Evolutionary conservation across 2,329 filamentous ascomycete species (phyloP).

Genomic region (Aureobasidium lini): DNA sequence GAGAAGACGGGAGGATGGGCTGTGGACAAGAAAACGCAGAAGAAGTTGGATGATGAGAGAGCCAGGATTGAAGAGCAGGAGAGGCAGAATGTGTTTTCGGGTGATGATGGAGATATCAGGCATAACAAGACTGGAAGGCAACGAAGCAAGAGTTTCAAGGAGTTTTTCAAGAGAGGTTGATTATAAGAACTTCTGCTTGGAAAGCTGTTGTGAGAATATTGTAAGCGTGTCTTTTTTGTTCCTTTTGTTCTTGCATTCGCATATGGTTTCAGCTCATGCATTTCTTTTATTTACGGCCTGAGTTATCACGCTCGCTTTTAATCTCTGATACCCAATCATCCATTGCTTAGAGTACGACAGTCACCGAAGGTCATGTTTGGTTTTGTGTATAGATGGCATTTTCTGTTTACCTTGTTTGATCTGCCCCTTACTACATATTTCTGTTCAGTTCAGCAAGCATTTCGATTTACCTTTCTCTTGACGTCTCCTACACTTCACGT

Average conservation of each 20-base stretch:
- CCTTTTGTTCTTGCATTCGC: neutral
- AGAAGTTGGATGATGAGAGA: slow-evolving; percentile 7
- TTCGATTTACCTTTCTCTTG: too few species aligned
- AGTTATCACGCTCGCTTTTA: neutral
- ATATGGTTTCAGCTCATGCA: neutral
- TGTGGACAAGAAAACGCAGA: slow-evolving; percentile 5
- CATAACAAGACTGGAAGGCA: slow-evolving; percentile 1
- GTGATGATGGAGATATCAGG: slow-evolving; percentile 1
- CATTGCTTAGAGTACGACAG: neutral
- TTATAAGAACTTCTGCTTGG: too few species aligned
- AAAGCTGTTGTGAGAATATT: too few species aligned
- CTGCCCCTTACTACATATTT: neutral
- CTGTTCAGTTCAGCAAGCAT: neutral
- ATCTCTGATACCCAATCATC: neutral
- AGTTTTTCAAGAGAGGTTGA: slow-evolving; percentile 5
- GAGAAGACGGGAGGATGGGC: slow-evolving; percentile 11
- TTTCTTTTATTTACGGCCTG: neutral
- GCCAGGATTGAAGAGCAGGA: slow-evolving; percentile 4
- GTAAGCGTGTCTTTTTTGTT: neutral
- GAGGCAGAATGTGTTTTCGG: neutral
- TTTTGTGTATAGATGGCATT: neutral
- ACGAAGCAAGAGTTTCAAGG: slow-evolving; percentile 12
- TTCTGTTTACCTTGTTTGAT: neutral
- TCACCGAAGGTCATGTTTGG: neutral
- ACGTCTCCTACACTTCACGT: too few species aligned